phyloP scores from a whole-genome alignment of 352 stramenopile species.

The Phytopythium aichiense region DNA sequence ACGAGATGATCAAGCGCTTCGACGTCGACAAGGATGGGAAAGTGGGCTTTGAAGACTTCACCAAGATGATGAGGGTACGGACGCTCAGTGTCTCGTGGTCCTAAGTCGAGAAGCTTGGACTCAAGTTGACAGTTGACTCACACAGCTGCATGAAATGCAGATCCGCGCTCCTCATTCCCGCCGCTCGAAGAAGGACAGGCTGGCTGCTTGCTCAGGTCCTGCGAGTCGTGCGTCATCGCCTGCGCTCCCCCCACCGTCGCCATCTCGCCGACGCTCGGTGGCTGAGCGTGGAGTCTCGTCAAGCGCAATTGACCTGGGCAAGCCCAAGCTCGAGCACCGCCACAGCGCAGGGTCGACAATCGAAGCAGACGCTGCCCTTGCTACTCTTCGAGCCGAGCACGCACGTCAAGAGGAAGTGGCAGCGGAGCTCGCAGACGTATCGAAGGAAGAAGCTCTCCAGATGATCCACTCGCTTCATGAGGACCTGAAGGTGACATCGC shows the following conservation, averaged over 20 bases:
- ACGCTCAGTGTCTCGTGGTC: background rate
- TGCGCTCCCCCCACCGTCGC: conserved; percentile 3
- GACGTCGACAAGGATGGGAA: conserved; percentile 67
- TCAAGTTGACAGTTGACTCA: background rate
- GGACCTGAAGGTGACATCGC: conserved; percentile 13
- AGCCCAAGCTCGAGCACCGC: conserved; percentile 9
- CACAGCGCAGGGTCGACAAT: conserved; percentile 13
- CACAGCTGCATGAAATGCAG: background rate
- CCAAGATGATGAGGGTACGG: conserved; percentile 51
- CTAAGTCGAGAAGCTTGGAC: background rate
- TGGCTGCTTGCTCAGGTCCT: background rate
- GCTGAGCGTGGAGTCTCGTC: background rate
- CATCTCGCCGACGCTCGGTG: conserved; percentile 4
- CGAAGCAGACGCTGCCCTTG: conserved; percentile 7
- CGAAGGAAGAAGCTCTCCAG: conserved; percentile 32
- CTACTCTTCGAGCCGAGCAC: conserved; percentile 15
- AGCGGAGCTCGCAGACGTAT: conserved; percentile 14
- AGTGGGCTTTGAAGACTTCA: conserved; percentile 67
- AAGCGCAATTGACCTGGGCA: background rate
- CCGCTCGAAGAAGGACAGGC: conserved; percentile 4
- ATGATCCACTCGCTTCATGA: conserved; percentile 28
- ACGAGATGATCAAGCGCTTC: conserved; percentile 62
- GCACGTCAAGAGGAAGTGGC: conserved; percentile 18
- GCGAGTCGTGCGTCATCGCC: background rate
- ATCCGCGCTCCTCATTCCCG: conserved; percentile 9